Conservation (phyloP, 192 early-diverging fungal genomes). For the Coemansia sp. region DNA sequence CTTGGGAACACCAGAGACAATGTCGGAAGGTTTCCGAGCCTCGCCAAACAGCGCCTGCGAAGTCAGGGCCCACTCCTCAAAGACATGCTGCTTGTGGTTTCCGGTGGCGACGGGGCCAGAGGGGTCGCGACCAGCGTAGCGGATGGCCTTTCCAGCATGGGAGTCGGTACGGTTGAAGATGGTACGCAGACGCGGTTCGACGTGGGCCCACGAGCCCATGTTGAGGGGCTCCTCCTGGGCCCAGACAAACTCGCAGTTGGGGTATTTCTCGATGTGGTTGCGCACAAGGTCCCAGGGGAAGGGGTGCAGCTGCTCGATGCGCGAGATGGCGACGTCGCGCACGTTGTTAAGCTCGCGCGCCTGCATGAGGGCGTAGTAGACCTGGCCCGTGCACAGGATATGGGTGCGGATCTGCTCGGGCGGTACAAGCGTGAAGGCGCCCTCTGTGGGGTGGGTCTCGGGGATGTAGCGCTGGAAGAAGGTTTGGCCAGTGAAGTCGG, state of each 20-base stretch:
- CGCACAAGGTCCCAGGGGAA: conserved; percentile 94
- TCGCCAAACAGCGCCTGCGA: conserved; percentile 72
- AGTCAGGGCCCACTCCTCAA: conserved; percentile 74
- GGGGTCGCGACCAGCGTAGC: conserved; percentile 85
- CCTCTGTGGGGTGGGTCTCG: conserved; percentile 77
- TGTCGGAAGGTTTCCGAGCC: conserved; percentile 63
- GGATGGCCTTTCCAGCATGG: conserved; percentile 62
- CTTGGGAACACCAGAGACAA: conserved; percentile 71
- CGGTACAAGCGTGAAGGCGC: conserved; percentile 64
- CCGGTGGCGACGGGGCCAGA: conserved; percentile 91
- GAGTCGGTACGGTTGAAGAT: conserved; percentile 70
- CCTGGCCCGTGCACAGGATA: conserved; percentile 95
- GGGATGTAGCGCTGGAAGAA: conserved; percentile 92
- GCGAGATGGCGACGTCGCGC: conserved; percentile 85
- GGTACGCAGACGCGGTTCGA: conserved; percentile 84
- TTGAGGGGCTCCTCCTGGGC: conserved; percentile 96
- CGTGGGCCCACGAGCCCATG: conserved; percentile 88
- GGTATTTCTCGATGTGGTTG: conserved; percentile 86
- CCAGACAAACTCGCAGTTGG: conserved; percentile 89
- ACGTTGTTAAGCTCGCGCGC: conserved; percentile 92
- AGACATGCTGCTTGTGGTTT: conserved; percentile 91
- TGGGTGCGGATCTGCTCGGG: conserved; percentile 89
- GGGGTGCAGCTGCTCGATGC: conserved; percentile 91
- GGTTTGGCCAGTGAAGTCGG: conserved; percentile 78
- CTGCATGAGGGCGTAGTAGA: conserved; percentile 90